Conservation (phyloP, 305 asterid species). For the Euphrasia arctica region DNA sequence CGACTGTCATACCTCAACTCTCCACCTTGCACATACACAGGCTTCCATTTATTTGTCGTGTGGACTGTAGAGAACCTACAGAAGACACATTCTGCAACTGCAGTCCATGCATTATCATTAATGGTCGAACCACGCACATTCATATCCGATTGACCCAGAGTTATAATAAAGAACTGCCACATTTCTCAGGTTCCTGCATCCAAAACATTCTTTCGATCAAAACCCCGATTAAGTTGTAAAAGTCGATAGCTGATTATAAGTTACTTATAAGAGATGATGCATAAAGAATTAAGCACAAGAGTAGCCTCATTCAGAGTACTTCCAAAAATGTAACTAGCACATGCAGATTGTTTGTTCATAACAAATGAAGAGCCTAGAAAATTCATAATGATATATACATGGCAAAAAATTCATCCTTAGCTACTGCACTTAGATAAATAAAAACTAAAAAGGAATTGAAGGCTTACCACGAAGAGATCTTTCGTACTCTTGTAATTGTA, state of each 20-base stretch:
- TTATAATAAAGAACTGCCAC: constrained; percentile 18
- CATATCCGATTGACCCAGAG: too few species aligned
- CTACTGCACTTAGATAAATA: too few species aligned
- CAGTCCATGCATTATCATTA: background rate
- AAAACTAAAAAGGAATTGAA: background rate
- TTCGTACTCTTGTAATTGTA: constrained; percentile 38
- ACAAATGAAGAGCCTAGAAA: too few species aligned
- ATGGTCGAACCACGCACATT: background rate
- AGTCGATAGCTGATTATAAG: background rate
- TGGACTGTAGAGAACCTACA: background rate
- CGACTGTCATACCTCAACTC: too few species aligned
- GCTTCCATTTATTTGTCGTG: too few species aligned
- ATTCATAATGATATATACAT: too few species aligned
- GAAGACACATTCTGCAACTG: background rate
- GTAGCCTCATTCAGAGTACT: too few species aligned
- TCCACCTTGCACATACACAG: too few species aligned
- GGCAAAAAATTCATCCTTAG: too few species aligned
- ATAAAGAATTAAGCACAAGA: too few species aligned
- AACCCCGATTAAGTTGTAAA: background rate
- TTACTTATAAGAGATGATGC: background rate
- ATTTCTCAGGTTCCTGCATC: constrained; percentile 25
- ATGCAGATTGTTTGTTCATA: too few species aligned
- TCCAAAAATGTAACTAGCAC: background rate
- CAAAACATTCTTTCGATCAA: background rate
- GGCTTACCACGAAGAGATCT: constrained; percentile 43